A percentile compares a stretch with the other conserved stretches of the same genome.
These are phyloP conservation scores for Volutella citrinella DNA, from an alignment of 2,329 filamentous ascomycete species.

Conservation along the genomic window DNA sequence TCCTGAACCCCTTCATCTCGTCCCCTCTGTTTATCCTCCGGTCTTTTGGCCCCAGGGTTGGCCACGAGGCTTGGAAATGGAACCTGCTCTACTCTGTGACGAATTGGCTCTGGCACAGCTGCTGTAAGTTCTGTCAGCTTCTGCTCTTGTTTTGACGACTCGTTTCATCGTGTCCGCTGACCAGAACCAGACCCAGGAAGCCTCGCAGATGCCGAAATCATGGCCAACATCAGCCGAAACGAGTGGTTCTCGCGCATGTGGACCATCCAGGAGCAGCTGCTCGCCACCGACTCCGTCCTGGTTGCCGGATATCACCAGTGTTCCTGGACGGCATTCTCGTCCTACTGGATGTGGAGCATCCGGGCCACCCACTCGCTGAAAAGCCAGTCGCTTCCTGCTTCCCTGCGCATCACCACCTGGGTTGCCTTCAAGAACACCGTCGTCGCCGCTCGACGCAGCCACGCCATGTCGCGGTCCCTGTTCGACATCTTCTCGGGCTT, in stretches of 20 bases:
- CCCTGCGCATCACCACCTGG: conserved; percentile 11
- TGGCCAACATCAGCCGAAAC: conserved; percentile 11
- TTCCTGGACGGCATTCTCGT: conserved; percentile 14
- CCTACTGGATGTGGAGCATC: conserved; percentile 16
- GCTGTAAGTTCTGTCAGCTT: conserved; percentile 2
- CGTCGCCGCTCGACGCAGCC: conserved; percentile 4
- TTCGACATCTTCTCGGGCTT: conserved; percentile 14
- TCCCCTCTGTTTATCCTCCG: conserved; percentile 11
- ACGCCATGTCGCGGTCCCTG: conserved; percentile 6
- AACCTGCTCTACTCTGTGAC: conserved; percentile 9
- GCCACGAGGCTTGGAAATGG: conserved; percentile 15
- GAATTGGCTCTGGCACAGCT: conserved; percentile 13
- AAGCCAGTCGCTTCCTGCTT: conserved; percentile 6
- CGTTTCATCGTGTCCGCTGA: not conserved
- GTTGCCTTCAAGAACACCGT: conserved; percentile 13
- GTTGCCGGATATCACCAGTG: conserved; percentile 8
- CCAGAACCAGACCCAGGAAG: conserved; percentile 3
- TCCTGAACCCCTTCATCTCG: conserved; percentile 34
- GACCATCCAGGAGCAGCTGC: conserved; percentile 17
- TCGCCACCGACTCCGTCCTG: conserved; percentile 10
- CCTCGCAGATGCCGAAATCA: conserved; percentile 9
- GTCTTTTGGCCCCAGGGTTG: conserved; percentile 11
- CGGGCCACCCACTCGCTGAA: conserved; percentile 9
- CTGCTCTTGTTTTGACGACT: conserved; percentile 23
- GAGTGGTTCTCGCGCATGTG: conserved; percentile 19